A percentile compares a stretch with the other conserved stretches of the same genome.
Evolutionary conservation across 1,284 basidiomycete genomes (phyloP).

Genomic region (Pseudozyma pruni): DNA sequence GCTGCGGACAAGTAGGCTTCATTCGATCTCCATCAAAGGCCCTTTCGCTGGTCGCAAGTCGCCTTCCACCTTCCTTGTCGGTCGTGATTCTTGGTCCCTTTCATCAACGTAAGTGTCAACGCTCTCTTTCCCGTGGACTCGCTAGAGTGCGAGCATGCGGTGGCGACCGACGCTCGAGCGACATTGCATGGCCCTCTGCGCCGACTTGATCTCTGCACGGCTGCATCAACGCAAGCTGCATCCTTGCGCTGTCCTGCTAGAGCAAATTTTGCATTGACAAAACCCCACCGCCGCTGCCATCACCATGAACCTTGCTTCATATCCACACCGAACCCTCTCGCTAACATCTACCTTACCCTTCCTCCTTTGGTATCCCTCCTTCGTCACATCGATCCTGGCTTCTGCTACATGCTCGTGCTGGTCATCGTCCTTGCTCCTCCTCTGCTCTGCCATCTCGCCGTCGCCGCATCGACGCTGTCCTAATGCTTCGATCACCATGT

Average conservation of each 20-base stretch:
- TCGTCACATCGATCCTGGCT: background rate
- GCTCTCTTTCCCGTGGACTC: background rate
- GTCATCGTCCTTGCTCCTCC: constrained; percentile 1
- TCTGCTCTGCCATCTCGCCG: background rate
- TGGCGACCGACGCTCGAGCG: constrained; percentile 4
- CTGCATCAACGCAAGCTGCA: background rate
- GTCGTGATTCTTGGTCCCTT: constrained; percentile 9
- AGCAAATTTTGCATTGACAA: constrained; percentile 14
- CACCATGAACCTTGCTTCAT: constrained; percentile 1
- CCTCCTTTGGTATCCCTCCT: background rate
- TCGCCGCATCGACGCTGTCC: background rate
- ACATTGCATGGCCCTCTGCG: background rate
- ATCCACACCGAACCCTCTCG: constrained; percentile 20
- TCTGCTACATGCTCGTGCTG: background rate
- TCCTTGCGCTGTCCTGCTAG: constrained; percentile 2
- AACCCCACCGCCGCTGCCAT: constrained; percentile 9
- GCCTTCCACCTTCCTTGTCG: constrained; percentile 9
- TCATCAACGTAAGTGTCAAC: constrained; percentile 20
- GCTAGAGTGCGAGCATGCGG: too few relatives aligned
- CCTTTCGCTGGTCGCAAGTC: constrained; percentile 34
- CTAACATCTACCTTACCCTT: constrained; percentile 41
- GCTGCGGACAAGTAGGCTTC: background rate
- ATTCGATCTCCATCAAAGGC: constrained; percentile 8
- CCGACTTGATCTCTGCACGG: background rate
- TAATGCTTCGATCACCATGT: constrained; percentile 19